These are phyloP conservation scores for Cladosporium sp. DNA, from an alignment of 2,329 filamentous ascomycete genomes.

Conservation along the genomic window DNA sequence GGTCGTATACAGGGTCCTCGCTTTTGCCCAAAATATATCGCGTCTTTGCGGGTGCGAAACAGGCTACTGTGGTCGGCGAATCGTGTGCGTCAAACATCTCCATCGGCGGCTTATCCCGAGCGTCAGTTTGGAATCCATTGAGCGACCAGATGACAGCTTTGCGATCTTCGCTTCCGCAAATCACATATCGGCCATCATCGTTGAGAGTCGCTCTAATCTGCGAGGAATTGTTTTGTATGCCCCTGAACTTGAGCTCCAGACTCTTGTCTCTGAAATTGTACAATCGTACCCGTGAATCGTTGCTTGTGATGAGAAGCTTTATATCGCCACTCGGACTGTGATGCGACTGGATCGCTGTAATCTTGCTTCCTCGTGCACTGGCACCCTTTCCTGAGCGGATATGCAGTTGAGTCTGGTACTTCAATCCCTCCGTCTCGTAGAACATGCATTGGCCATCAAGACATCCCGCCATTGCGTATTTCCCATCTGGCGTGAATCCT, in stretches of 20 bases:
- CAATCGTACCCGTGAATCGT: constrained; percentile 85
- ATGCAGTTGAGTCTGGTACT: constrained; percentile 78
- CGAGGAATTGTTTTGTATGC: constrained; percentile 82
- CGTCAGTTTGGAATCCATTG: constrained; percentile 54
- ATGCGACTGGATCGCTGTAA: constrained; percentile 85
- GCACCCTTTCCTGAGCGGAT: constrained; percentile 89
- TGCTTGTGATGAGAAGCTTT: constrained; percentile 87
- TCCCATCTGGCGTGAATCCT: constrained; percentile 88
- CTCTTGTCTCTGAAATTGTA: constrained; percentile 84
- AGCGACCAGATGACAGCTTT: constrained; percentile 87
- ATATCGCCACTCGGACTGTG: constrained; percentile 60
- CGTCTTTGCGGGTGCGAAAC: constrained; percentile 77
- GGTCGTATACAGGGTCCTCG: constrained; percentile 88
- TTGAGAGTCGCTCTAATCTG: constrained; percentile 89
- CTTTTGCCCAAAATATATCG: constrained; percentile 73
- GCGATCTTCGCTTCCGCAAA: constrained; percentile 88
- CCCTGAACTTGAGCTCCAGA: constrained; percentile 84
- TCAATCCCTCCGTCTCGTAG: constrained; percentile 88
- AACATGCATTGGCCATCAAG: constrained; percentile 82
- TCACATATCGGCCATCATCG: constrained; percentile 79
- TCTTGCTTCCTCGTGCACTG: constrained; percentile 95
- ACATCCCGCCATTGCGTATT: constrained; percentile 81
- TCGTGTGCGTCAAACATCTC: constrained; percentile 91
- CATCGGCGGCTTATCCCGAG: constrained; percentile 73
- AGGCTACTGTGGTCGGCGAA: constrained; percentile 81